Conservation (phyloP, 345 rosid genomes). For the Euphorbia lathyris region DNA sequence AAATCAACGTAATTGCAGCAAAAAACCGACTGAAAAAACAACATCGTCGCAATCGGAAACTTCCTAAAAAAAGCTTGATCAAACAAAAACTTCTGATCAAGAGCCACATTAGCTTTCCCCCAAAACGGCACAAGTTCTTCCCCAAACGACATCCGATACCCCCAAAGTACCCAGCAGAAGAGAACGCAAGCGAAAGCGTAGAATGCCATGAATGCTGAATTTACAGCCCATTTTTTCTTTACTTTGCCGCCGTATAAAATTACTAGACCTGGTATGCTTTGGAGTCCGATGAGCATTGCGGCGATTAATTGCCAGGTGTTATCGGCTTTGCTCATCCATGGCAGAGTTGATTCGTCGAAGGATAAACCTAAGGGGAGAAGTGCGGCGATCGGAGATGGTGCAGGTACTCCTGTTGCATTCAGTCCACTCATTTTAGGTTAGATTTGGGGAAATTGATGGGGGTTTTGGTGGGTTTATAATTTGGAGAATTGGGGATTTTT, state of each 20-base stretch:
- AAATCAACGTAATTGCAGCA: conserved; percentile 19
- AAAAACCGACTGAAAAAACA: conserved; percentile 18
- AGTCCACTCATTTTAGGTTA: background rate
- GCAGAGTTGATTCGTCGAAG: conserved; percentile 1
- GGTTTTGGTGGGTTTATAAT: conserved; percentile 6
- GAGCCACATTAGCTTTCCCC: conserved; percentile 12
- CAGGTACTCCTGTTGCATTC: too few relatives aligned
- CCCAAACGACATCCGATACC: conserved; percentile 22
- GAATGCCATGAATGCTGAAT: conserved; percentile 21
- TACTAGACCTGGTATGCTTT: conserved; percentile 22
- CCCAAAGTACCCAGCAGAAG: conserved; percentile 21
- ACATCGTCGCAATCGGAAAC: conserved; percentile 20
- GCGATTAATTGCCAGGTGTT: conserved; percentile 25
- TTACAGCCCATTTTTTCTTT: conserved; percentile 26
- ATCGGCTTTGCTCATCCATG: conserved; percentile 24
- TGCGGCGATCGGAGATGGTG: background rate
- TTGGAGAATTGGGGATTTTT: background rate
- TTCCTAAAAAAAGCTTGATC: conserved; percentile 2
- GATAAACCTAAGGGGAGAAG: conserved; percentile 2
- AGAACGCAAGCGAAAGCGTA: conserved; percentile 22
- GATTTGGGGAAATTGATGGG: background rate
- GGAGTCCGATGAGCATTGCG: conserved; percentile 21
- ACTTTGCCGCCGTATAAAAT: conserved; percentile 18
- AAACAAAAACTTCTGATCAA: conserved; percentile 11
- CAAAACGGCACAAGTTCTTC: conserved; percentile 8